Base-by-base conservation (phyloP, 345 rosid genomes). In the Reutealis trisperma region DNA sequence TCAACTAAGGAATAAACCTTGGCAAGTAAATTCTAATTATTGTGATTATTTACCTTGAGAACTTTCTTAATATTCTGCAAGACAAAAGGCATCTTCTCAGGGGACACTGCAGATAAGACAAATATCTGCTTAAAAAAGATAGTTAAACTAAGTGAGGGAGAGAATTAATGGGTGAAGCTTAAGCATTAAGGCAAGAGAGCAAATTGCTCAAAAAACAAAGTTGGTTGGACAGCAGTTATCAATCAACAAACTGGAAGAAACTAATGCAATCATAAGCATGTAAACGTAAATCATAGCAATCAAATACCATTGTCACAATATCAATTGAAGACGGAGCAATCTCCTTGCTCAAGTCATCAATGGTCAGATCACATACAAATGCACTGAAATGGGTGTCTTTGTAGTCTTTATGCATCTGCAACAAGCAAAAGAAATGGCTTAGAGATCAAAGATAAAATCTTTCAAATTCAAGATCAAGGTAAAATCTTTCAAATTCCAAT, bases 61-160 rank as follows among this genome's bases (percentile, higher is more conserved):
- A 93, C 87, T 76, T 85, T 92, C 72, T 64, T 86, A 73, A 93
- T 84, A 78, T 95, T 93, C 81, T 88, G 89, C 85, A 95, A 78
- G 47, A 90, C 91, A 45, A 85, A 74, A 73, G 92, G 85, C 99
- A 95, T 93, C 88, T 90, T 92, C 86, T 93, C 98, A 45, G 98
- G 98, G 21, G 96, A 92, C 75, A 93, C 93, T 82, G 98, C 98
- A 84, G 98, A 92, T 83, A 93, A 87, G 58, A 93, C 87, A 85
- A 95, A 95, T 78, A 93, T 92, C 97, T 95, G 88, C 89, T 90
- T 88, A 85, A 86, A 85, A 86, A 54, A 89, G 87, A 85, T 75
- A 64, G 78, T 67, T 81, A 79, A 79, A 55, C 19, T 27, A 64
- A 37, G 22, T 22, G 44, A 14, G 13, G 55, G 30, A 63, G 64